A percentile compares a stretch with the other conserved stretches of the same genome.
These are phyloP conservation scores for Teratosphaeria pseudoeucalypti DNA, from an alignment of 2,329 filamentous ascomycete species.

Conservation along the genomic window DNA sequence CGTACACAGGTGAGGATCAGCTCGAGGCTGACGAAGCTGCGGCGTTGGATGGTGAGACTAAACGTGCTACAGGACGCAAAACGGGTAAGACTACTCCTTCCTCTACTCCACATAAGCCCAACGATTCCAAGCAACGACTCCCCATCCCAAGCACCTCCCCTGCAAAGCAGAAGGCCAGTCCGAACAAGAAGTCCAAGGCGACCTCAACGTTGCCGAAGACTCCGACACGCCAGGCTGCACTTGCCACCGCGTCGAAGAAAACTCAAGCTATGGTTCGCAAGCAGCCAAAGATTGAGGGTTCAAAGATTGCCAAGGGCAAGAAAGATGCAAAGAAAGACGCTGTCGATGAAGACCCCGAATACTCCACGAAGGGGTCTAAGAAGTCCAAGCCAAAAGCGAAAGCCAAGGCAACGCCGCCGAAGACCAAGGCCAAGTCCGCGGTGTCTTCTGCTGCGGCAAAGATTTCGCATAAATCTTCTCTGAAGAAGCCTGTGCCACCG, in stretches of 20 bases:
- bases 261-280: neutral
- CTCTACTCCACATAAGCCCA: neutral
- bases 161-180: slow-evolving; percentile 5
- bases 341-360: neutral
- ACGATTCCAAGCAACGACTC: neutral
- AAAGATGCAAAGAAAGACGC: neutral
- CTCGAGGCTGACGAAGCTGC: slow-evolving; percentile 6
- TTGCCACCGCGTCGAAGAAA: neutral
- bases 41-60: slow-evolving; percentile 12
- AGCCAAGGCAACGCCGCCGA: neutral
- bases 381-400: neutral
- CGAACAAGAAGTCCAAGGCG: slow-evolving; percentile 5
- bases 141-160: slow-evolving; percentile 1
- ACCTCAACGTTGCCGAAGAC: slow-evolving; percentile 3
- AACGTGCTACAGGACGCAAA: slow-evolving; percentile 17
- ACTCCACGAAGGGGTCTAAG: neutral
- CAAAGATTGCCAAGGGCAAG: neutral
- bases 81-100: slow-evolving; percentile 17
- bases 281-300: neutral
- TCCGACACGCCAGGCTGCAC: slow-evolving; percentile 5
- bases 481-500: neutral
- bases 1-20: slow-evolving; percentile 20
- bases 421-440: neutral
- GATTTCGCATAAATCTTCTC: neutral
- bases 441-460: neutral